phyloP scores from a whole-genome alignment of 1,284 basidiomycete genomes.

The Naganishia albida region DNA sequence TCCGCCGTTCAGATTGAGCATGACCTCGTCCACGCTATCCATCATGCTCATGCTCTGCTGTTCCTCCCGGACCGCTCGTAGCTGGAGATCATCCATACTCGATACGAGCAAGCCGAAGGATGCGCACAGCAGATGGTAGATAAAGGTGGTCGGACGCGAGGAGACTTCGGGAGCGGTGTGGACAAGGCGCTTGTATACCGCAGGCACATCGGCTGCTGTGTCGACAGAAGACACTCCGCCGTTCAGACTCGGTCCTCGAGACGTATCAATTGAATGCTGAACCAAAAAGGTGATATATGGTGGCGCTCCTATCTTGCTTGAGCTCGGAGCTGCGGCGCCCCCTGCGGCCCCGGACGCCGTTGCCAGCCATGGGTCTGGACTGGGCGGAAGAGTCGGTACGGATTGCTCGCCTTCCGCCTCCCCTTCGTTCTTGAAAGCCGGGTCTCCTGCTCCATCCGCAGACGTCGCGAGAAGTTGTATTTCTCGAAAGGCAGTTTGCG shows the following conservation, averaged over 20 bases:
- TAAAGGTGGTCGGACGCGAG: conserved; percentile 10
- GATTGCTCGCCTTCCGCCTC: conserved; percentile 1
- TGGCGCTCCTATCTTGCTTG: conserved; percentile 8
- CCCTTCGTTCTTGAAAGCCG: not conserved
- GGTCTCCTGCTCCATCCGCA: not conserved
- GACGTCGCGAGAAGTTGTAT: not conserved
- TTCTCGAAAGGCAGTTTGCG: not conserved
- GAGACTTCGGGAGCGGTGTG: conserved; percentile 22
- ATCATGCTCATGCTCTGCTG: conserved; percentile 3
- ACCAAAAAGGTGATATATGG: conserved; percentile 27
- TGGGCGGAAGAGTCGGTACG: not conserved
- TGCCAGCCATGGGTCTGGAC: conserved; percentile 10
- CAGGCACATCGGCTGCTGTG: not conserved
- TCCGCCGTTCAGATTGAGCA: conserved; percentile 18
- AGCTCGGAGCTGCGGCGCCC: too few species aligned
- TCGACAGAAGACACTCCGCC: too few species aligned
- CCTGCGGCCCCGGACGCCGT: not conserved
- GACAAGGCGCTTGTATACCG: conserved; percentile 7
- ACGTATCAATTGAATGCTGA: conserved; percentile 11
- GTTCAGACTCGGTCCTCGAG: not conserved
- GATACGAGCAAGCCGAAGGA: conserved; percentile 18
- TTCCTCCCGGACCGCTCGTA: conserved; percentile 6
- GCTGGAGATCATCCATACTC: conserved; percentile 12
- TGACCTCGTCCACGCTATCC: conserved; percentile 19
- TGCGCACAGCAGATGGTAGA: conserved; percentile 16